Base-by-base conservation (phyloP, 345 rosid species). In the Brassica carinata region DNA sequence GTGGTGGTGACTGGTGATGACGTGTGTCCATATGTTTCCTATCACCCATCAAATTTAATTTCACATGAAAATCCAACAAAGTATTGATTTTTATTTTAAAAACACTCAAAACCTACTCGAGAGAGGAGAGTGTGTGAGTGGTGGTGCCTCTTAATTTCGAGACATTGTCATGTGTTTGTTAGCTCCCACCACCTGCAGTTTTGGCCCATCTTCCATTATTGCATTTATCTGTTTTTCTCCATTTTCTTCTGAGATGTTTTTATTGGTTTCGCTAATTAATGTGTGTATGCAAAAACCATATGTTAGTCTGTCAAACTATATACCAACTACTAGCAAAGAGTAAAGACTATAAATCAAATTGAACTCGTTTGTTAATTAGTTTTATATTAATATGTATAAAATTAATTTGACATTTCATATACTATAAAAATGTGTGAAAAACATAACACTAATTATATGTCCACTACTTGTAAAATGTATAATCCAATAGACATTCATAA, bases 181-280 rank as follows among this genome's bases (percentile, higher is more conserved):
- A 64, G 70, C 80, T 74, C 38, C 45, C 79, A 74, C 66, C 66
- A 74, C 48, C 71, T 81, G 80, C 73, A 81, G 26, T 72, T n/a
- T 38, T 71, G 83, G 83, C 73, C 83, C 83, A 81, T 81, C 76
- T 40, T 72, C 76, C 83, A 75, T 81, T 75, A 81, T 81, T 81
- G 72, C 79, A 64, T 18, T 31, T 75, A 14, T 64, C 68, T 81
- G 26, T 13, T 51, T 80, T 27, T 59, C 65, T 62, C 75, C 19
- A 53, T 53, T 69, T 74, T 74, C 71, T 23, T 69, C 69, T 69
- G 17, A 63, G 45, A 80, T 69, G 33, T 73, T 67, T 53, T 53
- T 53, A 48, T 53, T 53, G 58, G 58, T 15, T n/a, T n/a, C n/a
- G 58, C 17, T 5, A 75, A 38, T 69, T 80, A 55, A 80, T 69